Base-by-base conservation (phyloP, 495 filamentous ascomycete genomes). In the Penicillium lividum region DNA sequence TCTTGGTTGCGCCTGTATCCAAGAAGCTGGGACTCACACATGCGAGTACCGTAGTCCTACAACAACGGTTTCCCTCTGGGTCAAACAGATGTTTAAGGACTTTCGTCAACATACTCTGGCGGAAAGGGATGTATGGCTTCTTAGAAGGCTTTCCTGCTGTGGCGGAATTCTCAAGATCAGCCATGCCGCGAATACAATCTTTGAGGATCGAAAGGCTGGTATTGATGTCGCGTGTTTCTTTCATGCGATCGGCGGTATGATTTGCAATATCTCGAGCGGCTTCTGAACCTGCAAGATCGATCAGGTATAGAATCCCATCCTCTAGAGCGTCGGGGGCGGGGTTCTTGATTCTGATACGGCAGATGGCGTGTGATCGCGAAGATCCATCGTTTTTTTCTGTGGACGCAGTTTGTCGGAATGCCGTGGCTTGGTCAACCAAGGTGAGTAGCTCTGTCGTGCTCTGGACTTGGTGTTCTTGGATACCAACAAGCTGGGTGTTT, bases 211-310 rank as follows among this genome's bases (percentile, higher is more conserved):
- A 70, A 3, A 83, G 67, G 31, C 71, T 75, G 4, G 59, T 64
- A 62, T 82, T 83, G 65, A 83, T 81, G 54, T 77, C 74, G 9
- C 67, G 65, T 1, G 72, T 70, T 44, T 79, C 76, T 28, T 65
- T 66, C 73, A 78, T 74, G 1, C 75, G 62, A 5, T 65, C 67
- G 0, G 65, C 52, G 5, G 58, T 61, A 53, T 78, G 76, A 0
- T 47, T 45, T 0, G 40, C 34, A n/a, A 68, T 65, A 45, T 77
- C 69, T 3, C 63, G 65, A 0, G 64, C 68, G 0, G 60, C 66
- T 63, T 82, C 80, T 36, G 75, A 73, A 1, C 79, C 80, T 5
- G 78, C 79, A 0, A 80, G 73, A 55, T 82, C 79, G 43, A 80
- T 63, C 1, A 82, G 68, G 51, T 74, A 76, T 2, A 81, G 62